These are phyloP conservation scores for Solidago caesia DNA, from an alignment of 129 eudicot genomes.

Conservation along the genomic window DNA sequence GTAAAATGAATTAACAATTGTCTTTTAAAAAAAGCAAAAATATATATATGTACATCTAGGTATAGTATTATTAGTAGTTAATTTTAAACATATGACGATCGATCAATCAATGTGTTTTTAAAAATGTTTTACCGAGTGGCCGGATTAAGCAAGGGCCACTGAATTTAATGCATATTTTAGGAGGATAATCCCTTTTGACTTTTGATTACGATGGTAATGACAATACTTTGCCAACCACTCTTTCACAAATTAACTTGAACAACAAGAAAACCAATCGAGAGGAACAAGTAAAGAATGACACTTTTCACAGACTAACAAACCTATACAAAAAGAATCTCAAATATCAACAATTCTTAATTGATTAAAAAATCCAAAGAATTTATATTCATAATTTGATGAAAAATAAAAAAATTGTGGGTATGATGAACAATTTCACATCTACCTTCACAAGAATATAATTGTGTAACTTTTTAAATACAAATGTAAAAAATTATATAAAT, in stretches of 20 bases:
- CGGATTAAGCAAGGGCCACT: neutral
- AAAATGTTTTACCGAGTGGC: no score
- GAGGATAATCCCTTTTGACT: conserved; percentile 33
- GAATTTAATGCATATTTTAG: conserved; percentile 19
- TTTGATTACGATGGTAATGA: conserved; percentile 37
- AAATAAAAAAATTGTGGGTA: conserved; percentile 27
- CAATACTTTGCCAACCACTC: conserved; percentile 45
- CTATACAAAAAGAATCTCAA: conserved; percentile 9
- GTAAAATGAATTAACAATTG: no score
- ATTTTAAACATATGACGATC: no score
- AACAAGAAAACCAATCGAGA: conserved; percentile 38
- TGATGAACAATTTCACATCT: conserved; percentile 32
- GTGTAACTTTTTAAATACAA: conserved; percentile 25
- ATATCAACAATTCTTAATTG: conserved; percentile 12
- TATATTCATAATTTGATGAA: conserved; percentile 22
- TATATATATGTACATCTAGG: no score
- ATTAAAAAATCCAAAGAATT: conserved; percentile 26
- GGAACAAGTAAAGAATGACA: conserved; percentile 50
- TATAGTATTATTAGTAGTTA: no score
- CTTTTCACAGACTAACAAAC: conserved; percentile 25
- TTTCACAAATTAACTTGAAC: conserved; percentile 17
- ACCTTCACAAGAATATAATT: conserved; percentile 21
- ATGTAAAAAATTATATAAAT: conserved; percentile 3
- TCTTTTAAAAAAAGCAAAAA: no score
- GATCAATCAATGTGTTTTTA: no score